Evolutionary conservation across 192 early-diverging fungal genomes (phyloP).

Genomic region (Chytriomyces sp.): DNA sequence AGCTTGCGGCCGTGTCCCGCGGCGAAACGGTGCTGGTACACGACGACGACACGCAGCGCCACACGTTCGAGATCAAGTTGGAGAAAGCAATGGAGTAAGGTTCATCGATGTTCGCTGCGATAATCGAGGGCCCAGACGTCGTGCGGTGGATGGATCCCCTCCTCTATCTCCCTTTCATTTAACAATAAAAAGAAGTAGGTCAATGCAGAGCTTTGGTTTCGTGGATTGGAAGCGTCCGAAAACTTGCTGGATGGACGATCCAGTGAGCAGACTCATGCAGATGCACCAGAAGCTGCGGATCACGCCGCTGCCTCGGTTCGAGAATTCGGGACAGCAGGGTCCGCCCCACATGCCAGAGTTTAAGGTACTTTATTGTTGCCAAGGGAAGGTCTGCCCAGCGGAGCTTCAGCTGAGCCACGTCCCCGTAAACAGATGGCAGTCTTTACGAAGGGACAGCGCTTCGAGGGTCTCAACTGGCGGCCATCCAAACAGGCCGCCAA

Average conservation of each 20-base stretch:
- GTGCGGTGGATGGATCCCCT: too few relatives aligned
- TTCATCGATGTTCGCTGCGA: too few relatives aligned
- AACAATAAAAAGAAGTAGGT: too few relatives aligned
- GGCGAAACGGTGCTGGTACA: neutral
- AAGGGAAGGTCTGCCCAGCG: neutral
- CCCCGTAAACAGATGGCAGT: neutral
- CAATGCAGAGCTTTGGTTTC: too few relatives aligned
- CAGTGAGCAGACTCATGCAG: too few relatives aligned
- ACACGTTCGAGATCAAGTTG: neutral
- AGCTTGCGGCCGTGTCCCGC: neutral
- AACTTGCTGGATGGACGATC: too few relatives aligned
- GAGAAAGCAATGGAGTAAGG: neutral
- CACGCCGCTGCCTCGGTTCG: neutral
- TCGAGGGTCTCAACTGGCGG: neutral
- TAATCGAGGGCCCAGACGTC: too few relatives aligned
- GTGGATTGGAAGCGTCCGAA: too few relatives aligned
- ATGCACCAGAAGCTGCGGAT: too few relatives aligned
- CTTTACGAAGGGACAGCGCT: neutral
- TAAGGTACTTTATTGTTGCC: neutral
- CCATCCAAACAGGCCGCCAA: neutral
- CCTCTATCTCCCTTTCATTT: too few relatives aligned
- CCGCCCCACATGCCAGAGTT: neutral
- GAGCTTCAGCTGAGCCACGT: neutral
- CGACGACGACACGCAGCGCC: neutral
- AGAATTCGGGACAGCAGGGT: neutral